Evolutionary conservation across 352 stramenopile species (phyloP), one percentile per base, ranked within the genome.

Genomic region (Globisporangium echinulatum): DNA sequence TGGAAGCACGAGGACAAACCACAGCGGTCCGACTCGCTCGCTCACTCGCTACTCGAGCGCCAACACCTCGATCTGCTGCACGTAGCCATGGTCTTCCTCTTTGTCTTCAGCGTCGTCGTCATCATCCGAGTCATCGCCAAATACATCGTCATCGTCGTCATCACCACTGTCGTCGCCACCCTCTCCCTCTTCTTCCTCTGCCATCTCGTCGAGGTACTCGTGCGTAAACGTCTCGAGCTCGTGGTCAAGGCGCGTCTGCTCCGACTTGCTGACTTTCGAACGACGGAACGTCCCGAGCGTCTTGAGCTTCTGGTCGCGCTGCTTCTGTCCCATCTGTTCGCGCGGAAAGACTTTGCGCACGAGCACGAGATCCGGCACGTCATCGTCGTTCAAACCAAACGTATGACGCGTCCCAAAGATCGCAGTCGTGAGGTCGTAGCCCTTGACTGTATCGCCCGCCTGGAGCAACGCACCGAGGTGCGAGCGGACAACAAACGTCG

Each of bases 311-410:
- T 64, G 25, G 25, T 25, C 25, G 25, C 25, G 25, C 54, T 79
- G 66, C 60, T 83, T 82, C 40, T 65, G 57, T 25, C n/a, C 25
- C 9, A 49, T 36, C 36, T 67, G 67, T 52, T 85, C 73, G 9
- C 75, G 72, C 25, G 79, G 72, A 50, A 83, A 84, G 1, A 88
- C 61, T 54, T 90, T 88, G 48, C 82, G 77, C 55, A 94, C 82
- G 15, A 94, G 71, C 49, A 94, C 70, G 33, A 94, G 61, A 58
- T 90, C 80, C 3, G 83, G 80, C 2, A 94, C 61, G 38, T 89
- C 61, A 38, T 89, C 82, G 15, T 79, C 63, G 53, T 81, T 81
- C 5, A 92, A 63, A 13, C 62, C 62, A 48, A 70, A 58, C 49
- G 63, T 74, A 47, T 86, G 67, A 3, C 62, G 63, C 36, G 69